Conservation (phyloP, 2,329 filamentous ascomycete genomes). For the Fusarium sp. region DNA sequence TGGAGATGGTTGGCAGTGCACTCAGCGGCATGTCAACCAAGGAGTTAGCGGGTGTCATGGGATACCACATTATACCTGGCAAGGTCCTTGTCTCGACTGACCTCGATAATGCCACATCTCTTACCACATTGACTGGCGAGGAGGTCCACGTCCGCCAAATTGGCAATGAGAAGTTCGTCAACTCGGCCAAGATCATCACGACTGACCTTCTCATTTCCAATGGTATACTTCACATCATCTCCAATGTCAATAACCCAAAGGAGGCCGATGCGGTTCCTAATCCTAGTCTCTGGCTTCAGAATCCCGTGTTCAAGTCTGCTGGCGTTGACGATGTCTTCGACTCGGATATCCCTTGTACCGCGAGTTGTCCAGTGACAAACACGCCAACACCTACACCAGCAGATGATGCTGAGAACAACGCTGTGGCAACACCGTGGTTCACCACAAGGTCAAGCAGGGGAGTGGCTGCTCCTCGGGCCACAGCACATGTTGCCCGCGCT, state of each 20-base stretch:
- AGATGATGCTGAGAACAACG: conserved; percentile 27
- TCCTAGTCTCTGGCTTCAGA: conserved; percentile 53
- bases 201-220: conserved; percentile 66
- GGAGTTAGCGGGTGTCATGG: conserved; percentile 63
- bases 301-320: conserved; percentile 65
- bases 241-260: conserved; percentile 61
- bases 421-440: conserved; percentile 32
- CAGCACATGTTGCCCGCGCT: conserved; percentile 43
- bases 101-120: conserved; percentile 47
- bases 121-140: conserved; percentile 51
- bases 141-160: conserved; percentile 53
- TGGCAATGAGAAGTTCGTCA: conserved; percentile 60
- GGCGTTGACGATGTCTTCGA: conserved; percentile 56
- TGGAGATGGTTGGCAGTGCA: conserved; percentile 65
- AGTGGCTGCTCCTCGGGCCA: conserved; percentile 37
- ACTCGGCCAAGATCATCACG: conserved; percentile 64
- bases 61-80: conserved; percentile 72
- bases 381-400: conserved; percentile 24
- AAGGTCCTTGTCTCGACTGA: conserved; percentile 62
- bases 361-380: conserved; percentile 44
- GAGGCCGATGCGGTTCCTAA: conserved; percentile 50
- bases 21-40: conserved; percentile 58
- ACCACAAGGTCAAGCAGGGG: conserved; percentile 40
- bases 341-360: conserved; percentile 55
- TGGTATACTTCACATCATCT: conserved; percentile 68